Conservation (phyloP, 306 rosid genomes). For the Sechiopsis laciniata region DNA sequence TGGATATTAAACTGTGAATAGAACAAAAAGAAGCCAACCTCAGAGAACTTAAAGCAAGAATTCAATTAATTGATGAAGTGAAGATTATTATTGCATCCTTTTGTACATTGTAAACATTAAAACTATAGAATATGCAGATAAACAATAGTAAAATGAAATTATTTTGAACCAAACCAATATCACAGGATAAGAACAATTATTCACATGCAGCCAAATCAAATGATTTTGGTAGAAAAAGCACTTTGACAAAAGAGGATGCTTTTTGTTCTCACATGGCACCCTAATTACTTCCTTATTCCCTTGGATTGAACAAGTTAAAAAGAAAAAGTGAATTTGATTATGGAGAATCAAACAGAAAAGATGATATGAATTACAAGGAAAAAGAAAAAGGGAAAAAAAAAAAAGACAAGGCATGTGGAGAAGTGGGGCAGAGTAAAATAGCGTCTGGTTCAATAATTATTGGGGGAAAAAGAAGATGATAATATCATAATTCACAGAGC, state of each 20-base stretch:
- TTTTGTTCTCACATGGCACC: neutral
- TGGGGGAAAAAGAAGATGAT: neutral
- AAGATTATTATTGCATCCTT: no score
- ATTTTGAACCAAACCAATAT: neutral
- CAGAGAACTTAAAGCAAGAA: no score
- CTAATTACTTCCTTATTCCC: neutral
- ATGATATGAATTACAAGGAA: neutral
- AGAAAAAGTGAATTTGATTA: no score
- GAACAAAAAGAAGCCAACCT: neutral
- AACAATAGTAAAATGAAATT: neutral
- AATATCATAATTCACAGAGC: neutral
- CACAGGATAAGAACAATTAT: neutral
- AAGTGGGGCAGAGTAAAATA: neutral
- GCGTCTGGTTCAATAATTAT: slow-evolving; percentile 2
- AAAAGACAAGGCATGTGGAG: slow-evolving; percentile 2
- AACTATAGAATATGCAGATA: neutral
- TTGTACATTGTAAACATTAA: no score
- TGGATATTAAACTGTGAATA: neutral
- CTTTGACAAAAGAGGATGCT: neutral
- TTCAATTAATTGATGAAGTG: neutral
- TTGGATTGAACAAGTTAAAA: no score
- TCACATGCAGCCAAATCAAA: neutral
- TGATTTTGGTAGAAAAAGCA: neutral
- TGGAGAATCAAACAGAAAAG: neutral
- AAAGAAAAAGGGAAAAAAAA: neutral